Evolutionary conservation across 208 protist genomes (phyloP).

Genomic region (Trypanosoma boissoni): DNA sequence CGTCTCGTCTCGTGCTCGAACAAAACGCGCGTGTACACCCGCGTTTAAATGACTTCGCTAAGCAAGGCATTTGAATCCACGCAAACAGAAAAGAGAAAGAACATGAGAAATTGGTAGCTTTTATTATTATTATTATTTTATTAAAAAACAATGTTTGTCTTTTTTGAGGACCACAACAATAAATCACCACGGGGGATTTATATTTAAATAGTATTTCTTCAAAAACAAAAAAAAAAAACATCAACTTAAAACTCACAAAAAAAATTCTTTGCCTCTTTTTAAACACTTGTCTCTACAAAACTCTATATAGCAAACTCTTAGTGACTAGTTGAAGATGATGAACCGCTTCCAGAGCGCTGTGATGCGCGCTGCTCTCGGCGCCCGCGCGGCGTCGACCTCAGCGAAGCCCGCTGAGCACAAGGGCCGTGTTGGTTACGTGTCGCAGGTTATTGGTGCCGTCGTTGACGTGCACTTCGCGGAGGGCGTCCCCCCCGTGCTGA

Average conservation of each 20-base stretch:
- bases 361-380: constrained; percentile 28
- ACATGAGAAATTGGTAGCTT: constrained; percentile 2
- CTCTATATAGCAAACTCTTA: constrained; percentile 6
- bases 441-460: constrained; percentile 98
- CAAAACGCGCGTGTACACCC: constrained; percentile 83
- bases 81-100: not conserved
- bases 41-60: constrained; percentile 25
- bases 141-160: too few relatives aligned
- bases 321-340: constrained; percentile 33
- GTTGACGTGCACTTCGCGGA: constrained; percentile 97
- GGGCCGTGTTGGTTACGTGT: constrained; percentile 79
- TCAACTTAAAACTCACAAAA: not conserved
- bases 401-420: constrained; percentile 63
- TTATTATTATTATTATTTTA: constrained; percentile 12
- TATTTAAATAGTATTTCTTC: not conserved
- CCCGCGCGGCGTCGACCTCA: constrained; percentile 28
- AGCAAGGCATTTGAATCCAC: not conserved
- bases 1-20: constrained; percentile 71
- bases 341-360: constrained; percentile 57
- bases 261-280: too few relatives aligned
- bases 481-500: constrained; percentile 95
- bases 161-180: constrained; percentile 6
- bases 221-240: not conserved
- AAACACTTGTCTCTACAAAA: constrained; percentile 9
- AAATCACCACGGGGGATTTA: too few relatives aligned